A percentile compares a stretch with the other conserved stretches of the same genome.
Conservation (phyloP, 768 basidiomycete genomes). For the Obba rivulosa region DNA sequence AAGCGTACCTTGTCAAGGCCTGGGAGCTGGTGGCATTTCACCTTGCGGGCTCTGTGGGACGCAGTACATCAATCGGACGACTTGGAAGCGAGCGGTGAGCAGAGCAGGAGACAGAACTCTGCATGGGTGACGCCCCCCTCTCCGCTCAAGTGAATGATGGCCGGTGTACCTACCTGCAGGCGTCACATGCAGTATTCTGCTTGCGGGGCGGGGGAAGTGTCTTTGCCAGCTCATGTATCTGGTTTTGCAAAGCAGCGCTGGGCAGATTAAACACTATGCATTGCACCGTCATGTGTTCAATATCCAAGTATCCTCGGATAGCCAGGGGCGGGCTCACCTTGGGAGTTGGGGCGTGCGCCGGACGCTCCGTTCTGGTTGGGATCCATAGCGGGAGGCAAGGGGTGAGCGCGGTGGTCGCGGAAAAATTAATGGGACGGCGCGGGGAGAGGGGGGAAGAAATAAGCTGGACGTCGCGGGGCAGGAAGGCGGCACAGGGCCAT, state of each 20-base stretch:
- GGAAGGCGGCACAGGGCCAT: slow-evolving; percentile 8
- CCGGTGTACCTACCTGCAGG: slow-evolving; percentile 60
- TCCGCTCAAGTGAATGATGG: slow-evolving; percentile 1
- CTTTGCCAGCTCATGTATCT: slow-evolving; percentile 78
- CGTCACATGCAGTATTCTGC: slow-evolving; percentile 92
- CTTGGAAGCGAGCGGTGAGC: no score
- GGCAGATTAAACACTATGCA: slow-evolving; percentile 55
- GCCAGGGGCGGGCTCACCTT: slow-evolving; percentile 8
- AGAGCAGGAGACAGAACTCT: no score
- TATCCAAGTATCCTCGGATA: background rate
- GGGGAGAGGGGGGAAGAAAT: slow-evolving; percentile 6
- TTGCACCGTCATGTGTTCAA: background rate
- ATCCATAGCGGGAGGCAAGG: slow-evolving; percentile 12
- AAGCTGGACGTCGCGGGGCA: slow-evolving; percentile 8
- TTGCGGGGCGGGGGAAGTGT: slow-evolving; percentile 80
- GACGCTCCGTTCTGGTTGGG: slow-evolving; percentile 3
- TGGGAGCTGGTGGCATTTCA: slow-evolving; percentile 80
- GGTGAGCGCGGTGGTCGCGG: background rate
- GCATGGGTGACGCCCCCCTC: no score
- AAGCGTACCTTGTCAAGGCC: slow-evolving; percentile 72
- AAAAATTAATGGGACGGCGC: no score
- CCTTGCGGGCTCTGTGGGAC: slow-evolving; percentile 66
- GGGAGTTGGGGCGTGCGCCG: slow-evolving; percentile 3
- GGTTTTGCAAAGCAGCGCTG: slow-evolving; percentile 66
- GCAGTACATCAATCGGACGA: background rate